phyloP scores from a whole-genome alignment of 345 rosid genomes.

The Hypericum androsaemum region DNA sequence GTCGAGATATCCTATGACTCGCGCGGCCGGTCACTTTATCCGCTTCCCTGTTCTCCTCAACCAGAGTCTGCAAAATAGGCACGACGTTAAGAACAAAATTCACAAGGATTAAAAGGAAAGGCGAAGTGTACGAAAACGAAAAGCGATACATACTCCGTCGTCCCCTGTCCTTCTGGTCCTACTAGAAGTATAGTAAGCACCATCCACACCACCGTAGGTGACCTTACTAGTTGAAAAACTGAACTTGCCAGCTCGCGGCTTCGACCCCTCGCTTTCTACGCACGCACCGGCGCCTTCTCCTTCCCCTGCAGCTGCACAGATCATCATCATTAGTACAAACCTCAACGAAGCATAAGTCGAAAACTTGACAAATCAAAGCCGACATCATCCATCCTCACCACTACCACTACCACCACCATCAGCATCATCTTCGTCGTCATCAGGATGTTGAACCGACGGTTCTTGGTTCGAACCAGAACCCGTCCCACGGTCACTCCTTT shows the following conservation, averaged over 20 bases:
- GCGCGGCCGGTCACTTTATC: constrained; percentile 70
- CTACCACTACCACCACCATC: constrained; percentile 29
- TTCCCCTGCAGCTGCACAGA: constrained; percentile 30
- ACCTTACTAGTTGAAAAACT: constrained; percentile 45
- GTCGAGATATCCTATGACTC: constrained; percentile 67
- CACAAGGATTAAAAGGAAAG: not conserved
- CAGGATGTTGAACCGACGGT: constrained; percentile 67
- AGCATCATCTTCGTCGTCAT: constrained; percentile 50
- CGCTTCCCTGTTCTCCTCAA: constrained; percentile 84
- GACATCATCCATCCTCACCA: not conserved
- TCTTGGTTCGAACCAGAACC: constrained; percentile 19
- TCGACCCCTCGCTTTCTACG: constrained; percentile 19
- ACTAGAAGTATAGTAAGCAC: constrained; percentile 64
- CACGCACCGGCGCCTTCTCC: constrained; percentile 19
- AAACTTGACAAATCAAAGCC: not conserved
- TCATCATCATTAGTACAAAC: constrained; percentile 9
- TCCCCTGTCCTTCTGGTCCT: constrained; percentile 46
- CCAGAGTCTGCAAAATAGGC: constrained; percentile 33
- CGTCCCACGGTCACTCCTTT: constrained; percentile 6
- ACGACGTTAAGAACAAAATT: constrained; percentile 1
- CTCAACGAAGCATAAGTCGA: not conserved
- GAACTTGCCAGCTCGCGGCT: constrained; percentile 22
- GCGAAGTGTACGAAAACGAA: not conserved
- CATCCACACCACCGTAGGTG: constrained; percentile 73
- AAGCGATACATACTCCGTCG: constrained; percentile 53